Percentiles rank a stretch among this genome's conserved stretches.
Conservation (phyloP, 306 rosid species). For the Medicago ruthenica region DNA sequence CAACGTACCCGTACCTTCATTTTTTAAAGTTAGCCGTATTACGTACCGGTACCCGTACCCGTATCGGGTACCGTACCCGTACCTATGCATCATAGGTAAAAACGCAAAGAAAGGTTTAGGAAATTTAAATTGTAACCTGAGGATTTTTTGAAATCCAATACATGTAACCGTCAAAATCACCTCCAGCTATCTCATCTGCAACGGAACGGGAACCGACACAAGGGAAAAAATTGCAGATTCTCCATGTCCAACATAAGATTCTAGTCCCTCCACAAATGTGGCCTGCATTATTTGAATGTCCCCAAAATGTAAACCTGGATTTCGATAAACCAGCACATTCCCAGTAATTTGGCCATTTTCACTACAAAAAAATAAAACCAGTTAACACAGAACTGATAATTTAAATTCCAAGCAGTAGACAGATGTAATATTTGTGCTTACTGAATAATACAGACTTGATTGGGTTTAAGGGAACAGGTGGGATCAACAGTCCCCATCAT, state of each 20-base stretch:
- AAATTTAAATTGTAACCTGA: constrained; percentile 56
- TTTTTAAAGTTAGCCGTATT: no score
- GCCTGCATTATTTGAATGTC: constrained; percentile 77
- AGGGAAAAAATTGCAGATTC: constrained; percentile 80
- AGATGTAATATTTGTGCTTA: constrained; percentile 44
- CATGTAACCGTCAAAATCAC: constrained; percentile 90
- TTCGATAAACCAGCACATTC: constrained; percentile 72
- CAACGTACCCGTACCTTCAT: no score
- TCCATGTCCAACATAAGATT: constrained; percentile 63
- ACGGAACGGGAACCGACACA: constrained; percentile 76
- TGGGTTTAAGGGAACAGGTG: constrained; percentile 49
- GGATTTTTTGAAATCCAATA: constrained; percentile 82
- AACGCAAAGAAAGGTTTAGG: no score
- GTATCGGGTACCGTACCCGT: no score
- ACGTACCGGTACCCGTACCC: no score
- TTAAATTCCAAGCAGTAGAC: neutral
- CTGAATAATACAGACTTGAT: constrained; percentile 81
- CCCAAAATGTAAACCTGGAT: constrained; percentile 89
- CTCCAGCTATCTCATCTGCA: constrained; percentile 84
- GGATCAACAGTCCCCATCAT: constrained; percentile 93
- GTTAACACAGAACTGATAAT: neutral
- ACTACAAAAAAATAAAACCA: constrained; percentile 49
- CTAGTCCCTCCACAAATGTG: constrained; percentile 50
- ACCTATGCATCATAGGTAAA: no score
- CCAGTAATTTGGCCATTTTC: constrained; percentile 73